Base-by-base conservation (phyloP, 2,329 filamentous ascomycete species). In the Diaporthe ampelina region DNA sequence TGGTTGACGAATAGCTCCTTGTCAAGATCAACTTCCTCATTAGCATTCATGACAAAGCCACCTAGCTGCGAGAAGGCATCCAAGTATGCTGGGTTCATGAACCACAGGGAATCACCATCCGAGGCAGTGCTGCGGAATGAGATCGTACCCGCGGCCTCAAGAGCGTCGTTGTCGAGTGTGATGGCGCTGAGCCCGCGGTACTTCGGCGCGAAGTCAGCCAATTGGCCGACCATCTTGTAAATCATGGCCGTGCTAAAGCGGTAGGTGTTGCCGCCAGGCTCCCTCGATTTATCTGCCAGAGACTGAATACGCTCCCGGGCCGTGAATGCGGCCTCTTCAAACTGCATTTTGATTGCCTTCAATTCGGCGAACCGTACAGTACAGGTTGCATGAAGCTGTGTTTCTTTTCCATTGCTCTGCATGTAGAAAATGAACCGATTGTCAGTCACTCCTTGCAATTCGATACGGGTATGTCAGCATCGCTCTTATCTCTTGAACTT, bases 21-120 rank as follows among this genome's bases (percentile, higher is more conserved):
- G 21, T 72, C 43, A 15, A 72, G 40, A 24, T 72, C 45, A 10
- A 59, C 32, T 9, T 7, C 21, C 15, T 72, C 69, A 26, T 72
- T 72, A n/a, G 56, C 69, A 29, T 72, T 72, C 69, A 72, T 72
- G 21, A 72, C 56, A 29, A 72, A 72, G 6, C 69, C 69, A 29
- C 43, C 69, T 9, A 59, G 32, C 56, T 72, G 69, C 21, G 69
- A 50, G 40, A 72, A 37, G 21, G 57, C 24, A n/a, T 72, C 69
- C 8, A 72, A 32, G 24, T 52, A 26, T 24, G 57, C 69, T 6
- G 69, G 69, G 59, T 72, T 32, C 19, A 40, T 24, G 57, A 52
- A 72, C 37, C 26, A 17, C 24, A 37, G 54, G 37, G 40, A 32
- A 7, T 59, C 37, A 13, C 54, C 24, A 17, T 21, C 43, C 9